phyloP scores from a whole-genome alignment of 2,329 filamentous ascomycete species.

The Allantophomopsis cytisporea region DNA sequence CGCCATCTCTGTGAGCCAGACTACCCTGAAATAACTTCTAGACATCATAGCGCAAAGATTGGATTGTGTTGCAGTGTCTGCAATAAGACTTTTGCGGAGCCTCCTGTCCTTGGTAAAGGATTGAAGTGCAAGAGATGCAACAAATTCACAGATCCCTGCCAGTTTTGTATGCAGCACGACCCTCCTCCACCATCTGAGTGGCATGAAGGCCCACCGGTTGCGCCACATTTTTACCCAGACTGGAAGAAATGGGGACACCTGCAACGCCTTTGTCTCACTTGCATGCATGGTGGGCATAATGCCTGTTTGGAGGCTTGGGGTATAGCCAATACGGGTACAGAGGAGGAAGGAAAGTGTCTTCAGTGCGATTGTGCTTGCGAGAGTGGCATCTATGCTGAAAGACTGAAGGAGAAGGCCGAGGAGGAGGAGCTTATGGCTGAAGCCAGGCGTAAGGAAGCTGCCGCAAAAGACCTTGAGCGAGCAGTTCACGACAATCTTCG shows the following conservation, averaged over 20 bases:
- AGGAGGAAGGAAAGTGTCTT: slow-evolving; percentile 38
- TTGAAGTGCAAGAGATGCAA: slow-evolving; percentile 49
- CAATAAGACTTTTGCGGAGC: slow-evolving; percentile 30
- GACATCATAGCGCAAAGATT: slow-evolving; percentile 38
- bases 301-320: slow-evolving; percentile 49
- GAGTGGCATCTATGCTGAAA: slow-evolving; percentile 38
- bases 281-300: slow-evolving; percentile 47
- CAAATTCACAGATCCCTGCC: slow-evolving; percentile 38
- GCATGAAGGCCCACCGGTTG: not conserved
- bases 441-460: slow-evolving; percentile 5
- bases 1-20: slow-evolving; percentile 42
- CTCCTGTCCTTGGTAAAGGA: slow-evolving; percentile 22
- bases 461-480: slow-evolving; percentile 32
- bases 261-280: slow-evolving; percentile 45
- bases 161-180: slow-evolving; percentile 37
- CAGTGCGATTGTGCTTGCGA: slow-evolving; percentile 37
- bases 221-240: not conserved
- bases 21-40: slow-evolving; percentile 36
- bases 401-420: slow-evolving; percentile 27
- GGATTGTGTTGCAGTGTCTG: slow-evolving; percentile 41
- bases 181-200: not conserved
- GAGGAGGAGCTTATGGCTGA: slow-evolving; percentile 1
- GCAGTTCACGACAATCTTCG: slow-evolving; percentile 12
- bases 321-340: slow-evolving; percentile 15
- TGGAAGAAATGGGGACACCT: slow-evolving; percentile 25